Base-by-base conservation (phyloP, 208 protist genomes). In the Tritrichomonas musculus region DNA sequence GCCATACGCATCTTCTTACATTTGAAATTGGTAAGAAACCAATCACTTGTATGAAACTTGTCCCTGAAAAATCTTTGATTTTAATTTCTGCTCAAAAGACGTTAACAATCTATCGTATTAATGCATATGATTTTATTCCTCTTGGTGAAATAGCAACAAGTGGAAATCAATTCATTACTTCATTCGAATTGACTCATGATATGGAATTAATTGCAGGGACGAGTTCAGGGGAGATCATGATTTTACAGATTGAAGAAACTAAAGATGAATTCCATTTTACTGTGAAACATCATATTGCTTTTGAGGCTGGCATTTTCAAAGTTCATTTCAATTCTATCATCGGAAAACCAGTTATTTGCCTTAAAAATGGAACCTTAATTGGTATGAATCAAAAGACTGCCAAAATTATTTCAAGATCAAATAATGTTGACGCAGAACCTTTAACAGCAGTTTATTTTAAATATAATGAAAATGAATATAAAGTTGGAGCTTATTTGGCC, bases 121-220 rank as follows among this genome's bases (percentile, higher is more conserved):
- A 82, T 50, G 73, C 33, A n/a, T 82, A 82, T 50, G 49, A 39
- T 82, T 82, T 82, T 39, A 82, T 50, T 82, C 73, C 73, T 11
- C 8, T 82, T 82, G 8, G 73, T 30, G 33, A 82, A 50, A 25
- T 82, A 50, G 30, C 73, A 3, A 82, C 73, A 82, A 47, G 33
- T 47, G 73, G 73, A 50, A 82, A 82, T 82, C 73, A 82, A 82
- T 9, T 44, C 1, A 82, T 82, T 50, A 50, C 73, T 50, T 47
- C 73, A n/a, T 82, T 82, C 30, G 41, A 9, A 25, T 20, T 82
- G 22, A 82, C 73, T 9, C 14, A 36, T 50, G 73, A 82, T 50
- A 8, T 82, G 8, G 11, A 44, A n/a, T 30, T 82, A 14, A 41
- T 41, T 82, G 73, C 41, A 30, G 73, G 73, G 9, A 82, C 73